Evolutionary conservation across 2,329 filamentous ascomycete species (phyloP).

Genomic region (Neopestalotiopsis rosae): DNA sequence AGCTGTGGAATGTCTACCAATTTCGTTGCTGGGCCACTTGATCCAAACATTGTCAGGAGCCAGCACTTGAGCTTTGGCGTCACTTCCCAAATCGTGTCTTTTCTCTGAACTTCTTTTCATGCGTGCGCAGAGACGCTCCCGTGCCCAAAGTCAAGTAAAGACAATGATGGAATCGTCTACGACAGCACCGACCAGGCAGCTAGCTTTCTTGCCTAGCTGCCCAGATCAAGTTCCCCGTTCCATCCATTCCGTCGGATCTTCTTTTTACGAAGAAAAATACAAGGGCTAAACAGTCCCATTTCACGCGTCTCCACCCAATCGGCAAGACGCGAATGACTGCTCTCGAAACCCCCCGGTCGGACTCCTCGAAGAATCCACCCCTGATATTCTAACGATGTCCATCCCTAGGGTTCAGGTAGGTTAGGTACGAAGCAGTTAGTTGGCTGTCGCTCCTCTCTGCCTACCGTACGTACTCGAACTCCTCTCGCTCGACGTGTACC

Average conservation of each 20-base stretch:
- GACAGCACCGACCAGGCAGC: neutral
- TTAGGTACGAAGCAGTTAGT: neutral
- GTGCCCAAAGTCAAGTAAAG: no score
- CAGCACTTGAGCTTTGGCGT: neutral
- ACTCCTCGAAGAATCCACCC: slow-evolving; percentile 16
- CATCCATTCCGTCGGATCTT: slow-evolving; percentile 1
- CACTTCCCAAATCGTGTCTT: neutral
- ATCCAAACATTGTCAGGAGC: slow-evolving; percentile 3
- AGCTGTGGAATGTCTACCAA: slow-evolving; percentile 29
- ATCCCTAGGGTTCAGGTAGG: neutral
- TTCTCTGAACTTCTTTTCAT: neutral
- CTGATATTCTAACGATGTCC: slow-evolving; percentile 15
- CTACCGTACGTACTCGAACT: no score
- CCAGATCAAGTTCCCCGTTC: no score
- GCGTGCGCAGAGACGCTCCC: no score
- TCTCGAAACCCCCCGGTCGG: slow-evolving; percentile 11
- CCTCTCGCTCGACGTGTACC: no score
- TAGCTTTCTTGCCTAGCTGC: neutral
- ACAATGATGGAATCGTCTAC: slow-evolving; percentile 4
- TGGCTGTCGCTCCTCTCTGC: neutral
- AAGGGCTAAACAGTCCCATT: slow-evolving; percentile 21
- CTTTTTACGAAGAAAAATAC: slow-evolving; percentile 1
- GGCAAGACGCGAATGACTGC: slow-evolving; percentile 26
- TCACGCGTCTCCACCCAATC: slow-evolving; percentile 31
- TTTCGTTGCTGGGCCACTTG: slow-evolving; percentile 34